These are phyloP conservation scores for Quercus lobata DNA, from an alignment of 331 rosid genomes.

Conservation along the genomic window DNA sequence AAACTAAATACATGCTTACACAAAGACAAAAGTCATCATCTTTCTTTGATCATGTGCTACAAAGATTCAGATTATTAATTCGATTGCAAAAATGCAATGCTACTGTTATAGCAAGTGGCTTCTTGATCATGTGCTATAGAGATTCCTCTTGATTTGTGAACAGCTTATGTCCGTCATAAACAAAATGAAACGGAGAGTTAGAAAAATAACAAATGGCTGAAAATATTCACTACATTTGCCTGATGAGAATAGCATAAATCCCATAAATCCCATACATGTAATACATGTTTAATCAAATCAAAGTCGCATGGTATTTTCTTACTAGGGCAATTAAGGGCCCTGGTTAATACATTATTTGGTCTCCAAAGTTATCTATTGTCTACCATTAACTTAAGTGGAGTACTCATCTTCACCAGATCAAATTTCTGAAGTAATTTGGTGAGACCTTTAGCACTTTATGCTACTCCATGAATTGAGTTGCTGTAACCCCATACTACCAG, in stretches of 20 bases:
- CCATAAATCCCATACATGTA: neutral
- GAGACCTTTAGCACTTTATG: neutral
- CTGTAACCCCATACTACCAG: neutral
- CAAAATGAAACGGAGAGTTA: conserved; percentile 3
- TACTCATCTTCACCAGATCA: neutral
- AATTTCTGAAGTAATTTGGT: neutral
- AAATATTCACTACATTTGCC: neutral
- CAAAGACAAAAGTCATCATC: neutral
- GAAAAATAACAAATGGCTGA: neutral
- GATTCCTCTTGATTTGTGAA: conserved; percentile 34
- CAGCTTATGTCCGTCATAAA: conserved; percentile 54
- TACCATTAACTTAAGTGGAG: neutral
- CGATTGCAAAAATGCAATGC: neutral
- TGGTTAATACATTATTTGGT: neutral
- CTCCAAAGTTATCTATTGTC: neutral
- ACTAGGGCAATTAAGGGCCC: neutral
- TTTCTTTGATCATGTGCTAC: neutral
- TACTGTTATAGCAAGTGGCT: neutral
- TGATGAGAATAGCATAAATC: neutral
- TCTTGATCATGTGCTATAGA: neutral
- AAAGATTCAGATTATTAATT: neutral
- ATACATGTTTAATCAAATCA: neutral
- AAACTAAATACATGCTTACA: neutral
- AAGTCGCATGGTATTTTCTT: neutral
- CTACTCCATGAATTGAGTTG: neutral